Percentiles rank a stretch among this genome's conserved stretches.
phyloP scores from a whole-genome alignment of 78 protist species.

The Dictyostelium brefeldianum region DNA sequence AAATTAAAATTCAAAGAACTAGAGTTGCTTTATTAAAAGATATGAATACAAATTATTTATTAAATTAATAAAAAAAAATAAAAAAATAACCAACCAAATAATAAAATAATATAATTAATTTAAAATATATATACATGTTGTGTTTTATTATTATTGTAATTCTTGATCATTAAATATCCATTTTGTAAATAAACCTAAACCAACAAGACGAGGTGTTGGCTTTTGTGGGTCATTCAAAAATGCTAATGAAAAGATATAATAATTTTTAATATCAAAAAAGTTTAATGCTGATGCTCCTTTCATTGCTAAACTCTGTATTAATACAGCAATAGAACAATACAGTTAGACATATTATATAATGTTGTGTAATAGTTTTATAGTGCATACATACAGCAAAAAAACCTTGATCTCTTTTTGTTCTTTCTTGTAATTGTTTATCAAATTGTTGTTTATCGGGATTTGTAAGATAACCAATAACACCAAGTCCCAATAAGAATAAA shows the following conservation, averaged over 20 bases:
- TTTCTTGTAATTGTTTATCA: neutral
- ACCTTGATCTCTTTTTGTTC: neutral
- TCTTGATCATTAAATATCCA: neutral
- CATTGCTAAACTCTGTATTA: neutral
- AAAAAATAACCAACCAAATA: neutral
- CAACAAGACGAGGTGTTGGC: neutral
- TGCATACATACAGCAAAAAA: constrained; percentile 15
- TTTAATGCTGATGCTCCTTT: neutral
- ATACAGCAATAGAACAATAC: too few relatives aligned
- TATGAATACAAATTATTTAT: constrained; percentile 26
- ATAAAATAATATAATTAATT: neutral
- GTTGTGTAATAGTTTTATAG: too few relatives aligned
- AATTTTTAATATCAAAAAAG: neutral
- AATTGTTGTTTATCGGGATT: constrained; percentile 2
- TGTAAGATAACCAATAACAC: neutral
- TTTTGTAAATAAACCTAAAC: neutral
- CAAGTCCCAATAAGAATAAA: neutral
- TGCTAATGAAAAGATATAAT: neutral
- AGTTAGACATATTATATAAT: too few relatives aligned
- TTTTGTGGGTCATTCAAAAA: neutral
- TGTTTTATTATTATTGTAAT: neutral
- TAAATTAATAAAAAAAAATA: neutral
- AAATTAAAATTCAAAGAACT: constrained; percentile 80
- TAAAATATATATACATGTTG: neutral
- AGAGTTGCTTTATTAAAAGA: constrained; percentile 52